Base-by-base conservation (phyloP, 2,329 filamentous ascomycete genomes). In the Paraconiothyrium sp. region DNA sequence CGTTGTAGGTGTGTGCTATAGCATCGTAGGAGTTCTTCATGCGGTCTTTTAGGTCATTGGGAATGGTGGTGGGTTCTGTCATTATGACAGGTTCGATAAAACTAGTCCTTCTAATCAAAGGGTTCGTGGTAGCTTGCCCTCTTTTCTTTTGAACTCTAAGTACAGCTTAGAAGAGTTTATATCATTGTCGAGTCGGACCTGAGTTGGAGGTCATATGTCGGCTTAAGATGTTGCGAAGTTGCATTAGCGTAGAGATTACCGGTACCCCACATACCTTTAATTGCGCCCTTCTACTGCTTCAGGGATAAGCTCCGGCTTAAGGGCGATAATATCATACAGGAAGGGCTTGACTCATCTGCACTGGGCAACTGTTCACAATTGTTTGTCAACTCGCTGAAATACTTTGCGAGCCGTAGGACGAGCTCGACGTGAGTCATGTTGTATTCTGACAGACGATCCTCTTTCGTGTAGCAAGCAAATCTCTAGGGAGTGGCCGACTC, bases 11-110 rank as follows among this genome's bases (percentile, higher is more conserved):
- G 5, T 60, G 51, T 50, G 75, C 71, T 20, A 76, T 72, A n/a
- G 72, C 71, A 48, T 77, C 72, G 65, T 76, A 77, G 9, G 72
- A 68, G 37, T 54, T 59, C 58, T 73, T 71, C 20, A 76, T 51
- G 39, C 70, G 68, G 51, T 59, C 56, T 64, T 77, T 76, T 48
- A 77, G 68, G 44, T 74, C 67, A 6, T 20, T 4, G n/a, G 61
- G 57, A 34, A 50, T 10, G 50, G 34, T 16, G 30, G 32, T 13
- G n/a, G 41, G n/a, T 27, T n/a, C 13, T 2, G 39, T 16, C 52
- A 55, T 54, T 20, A 4, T 44, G 13, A 8, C 5, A 30, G 27
- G 27, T 30, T 30, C 6, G 27, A 30, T 4, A 30, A 30, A 30
- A 6, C 27, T 30, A 30, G 27, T 30, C 27, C 27, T 30, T 30